Base-by-base conservation (phyloP, 176 grass and related monocot genomes). In the Phragmites australis region DNA sequence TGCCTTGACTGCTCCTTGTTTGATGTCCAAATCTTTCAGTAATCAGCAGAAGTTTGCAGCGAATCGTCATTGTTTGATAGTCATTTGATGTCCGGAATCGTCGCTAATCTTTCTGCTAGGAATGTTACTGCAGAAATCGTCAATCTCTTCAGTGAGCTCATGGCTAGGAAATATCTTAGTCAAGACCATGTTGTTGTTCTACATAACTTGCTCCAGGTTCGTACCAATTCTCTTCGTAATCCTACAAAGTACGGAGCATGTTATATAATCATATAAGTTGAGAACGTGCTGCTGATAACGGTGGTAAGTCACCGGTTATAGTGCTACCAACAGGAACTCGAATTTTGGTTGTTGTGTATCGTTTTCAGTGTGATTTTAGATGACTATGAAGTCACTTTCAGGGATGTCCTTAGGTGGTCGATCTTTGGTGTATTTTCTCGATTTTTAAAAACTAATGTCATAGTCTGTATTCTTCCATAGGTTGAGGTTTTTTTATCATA, bases 171-270 rank as follows among this genome's bases (percentile, higher is more conserved):
- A 70, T 98, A 83, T 90, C 83, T 98, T 34, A 93, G 55, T 76
- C 78, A 98, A 83, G 90, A 91, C 25, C 90, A 94, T 8, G 74
- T 98, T 74, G 52, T 76, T 50, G 58, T 65, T 91, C 61, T 98
- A 47, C 88, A 93, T 84, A 89, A 93, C 51, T 85, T 98, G 82
- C 93, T 98, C 57, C 95, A 94, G 95, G 95, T 98, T 52, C 40
- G 74, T 87, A 41, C 73, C 79, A 50, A 32, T 75, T 22, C 18
- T 63, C 57, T 80, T 84, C 13, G 31, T 32, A 56, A 53, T 40
- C 31, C 51, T 62, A 70, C 15, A 72, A 75, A 66, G 13, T 56
- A 31, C 26, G 79, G 78, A 66, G n/a, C 32, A 65, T 58, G 49
- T 6, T 9, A 67, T 47, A 65, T 25, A 76, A 27, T 46, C 5